A percentile compares a stretch with the other conserved stretches of the same genome.
phyloP scores from a whole-genome alignment of 192 early-diverging fungal species.

The Jimgerdemannia flammicorona region DNA sequence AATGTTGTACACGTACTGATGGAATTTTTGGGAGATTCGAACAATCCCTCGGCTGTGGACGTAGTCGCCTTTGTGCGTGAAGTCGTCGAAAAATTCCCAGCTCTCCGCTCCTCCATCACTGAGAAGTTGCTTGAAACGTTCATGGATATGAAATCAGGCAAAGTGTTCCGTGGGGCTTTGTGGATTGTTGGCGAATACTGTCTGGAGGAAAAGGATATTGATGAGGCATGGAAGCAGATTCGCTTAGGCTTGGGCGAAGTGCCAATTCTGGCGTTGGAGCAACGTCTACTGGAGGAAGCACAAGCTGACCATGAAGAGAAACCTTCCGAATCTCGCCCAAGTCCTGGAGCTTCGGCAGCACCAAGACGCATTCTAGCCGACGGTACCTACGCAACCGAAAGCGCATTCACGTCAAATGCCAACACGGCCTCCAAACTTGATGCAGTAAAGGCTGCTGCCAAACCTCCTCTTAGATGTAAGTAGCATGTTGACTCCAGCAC shows the following conservation, averaged over 20 bases:
- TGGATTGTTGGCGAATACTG: constrained; percentile 99
- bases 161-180: constrained; percentile 93
- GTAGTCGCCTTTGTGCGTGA: constrained; percentile 97
- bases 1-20: constrained; percentile 94
- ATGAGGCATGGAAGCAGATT: constrained; percentile 79
- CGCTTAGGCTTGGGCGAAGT: constrained; percentile 86
- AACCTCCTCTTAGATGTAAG: constrained; percentile 67
- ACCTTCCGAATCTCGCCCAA: constrained; percentile 10
- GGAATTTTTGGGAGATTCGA: constrained; percentile 91
- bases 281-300: constrained; percentile 73
- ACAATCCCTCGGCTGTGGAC: constrained; percentile 87
- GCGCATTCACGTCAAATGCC: constrained; percentile 68
- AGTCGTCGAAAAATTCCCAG: constrained; percentile 95
- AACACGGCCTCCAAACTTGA: constrained; percentile 41
- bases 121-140: constrained; percentile 81
- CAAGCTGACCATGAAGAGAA: constrained; percentile 50
- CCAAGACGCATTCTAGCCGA: constrained; percentile 86
- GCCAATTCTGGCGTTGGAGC: constrained; percentile 92
- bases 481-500: neutral
- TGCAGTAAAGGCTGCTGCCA: constrained; percentile 51
- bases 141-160: constrained; percentile 83
- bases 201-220: constrained; percentile 71
- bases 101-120: constrained; percentile 79
- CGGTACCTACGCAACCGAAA: constrained; percentile 97
- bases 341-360: constrained; percentile 34